These are phyloP conservation scores for Pseudogymnoascus sp. DNA, from an alignment of 2,329 filamentous ascomycete species.

Conservation along the genomic window DNA sequence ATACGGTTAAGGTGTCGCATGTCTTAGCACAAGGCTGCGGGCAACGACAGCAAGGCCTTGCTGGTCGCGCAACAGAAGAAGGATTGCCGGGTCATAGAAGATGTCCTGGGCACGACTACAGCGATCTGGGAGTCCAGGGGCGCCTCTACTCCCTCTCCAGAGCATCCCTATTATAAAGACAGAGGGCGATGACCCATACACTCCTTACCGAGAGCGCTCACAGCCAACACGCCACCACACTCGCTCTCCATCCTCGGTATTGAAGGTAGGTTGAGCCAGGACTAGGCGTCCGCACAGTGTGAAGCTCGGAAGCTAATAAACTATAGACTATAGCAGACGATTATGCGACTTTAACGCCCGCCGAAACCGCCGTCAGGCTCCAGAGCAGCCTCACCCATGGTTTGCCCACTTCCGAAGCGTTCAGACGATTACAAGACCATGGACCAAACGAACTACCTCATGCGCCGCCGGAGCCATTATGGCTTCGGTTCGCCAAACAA, in stretches of 20 bases:
- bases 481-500: slow-evolving; percentile 91
- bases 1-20: slow-evolving; percentile 18
- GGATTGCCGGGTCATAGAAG: slow-evolving; percentile 10
- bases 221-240: slow-evolving; percentile 24
- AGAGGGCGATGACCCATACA: slow-evolving; percentile 20
- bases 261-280: slow-evolving; percentile 23
- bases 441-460: slow-evolving; percentile 93
- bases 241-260: slow-evolving; percentile 26
- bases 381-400: slow-evolving; percentile 79
- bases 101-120: slow-evolving; percentile 29
- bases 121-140: slow-evolving; percentile 24
- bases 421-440: slow-evolving; percentile 69
- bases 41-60: slow-evolving; percentile 27
- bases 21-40: slow-evolving; percentile 24
- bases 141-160: slow-evolving; percentile 23
- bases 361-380: slow-evolving; percentile 70
- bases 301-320: background rate
- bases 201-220: slow-evolving; percentile 21
- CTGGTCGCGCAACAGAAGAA: slow-evolving; percentile 23
- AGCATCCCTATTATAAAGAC: slow-evolving; percentile 23
- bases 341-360: slow-evolving; percentile 61
- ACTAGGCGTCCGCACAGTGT: background rate
- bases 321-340: slow-evolving; percentile 43
- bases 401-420: slow-evolving; percentile 72
- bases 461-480: slow-evolving; percentile 87